These are phyloP conservation scores for Cladorrhinum sp. DNA, from an alignment of 2,329 filamentous ascomycete genomes.

Conservation along the genomic window DNA sequence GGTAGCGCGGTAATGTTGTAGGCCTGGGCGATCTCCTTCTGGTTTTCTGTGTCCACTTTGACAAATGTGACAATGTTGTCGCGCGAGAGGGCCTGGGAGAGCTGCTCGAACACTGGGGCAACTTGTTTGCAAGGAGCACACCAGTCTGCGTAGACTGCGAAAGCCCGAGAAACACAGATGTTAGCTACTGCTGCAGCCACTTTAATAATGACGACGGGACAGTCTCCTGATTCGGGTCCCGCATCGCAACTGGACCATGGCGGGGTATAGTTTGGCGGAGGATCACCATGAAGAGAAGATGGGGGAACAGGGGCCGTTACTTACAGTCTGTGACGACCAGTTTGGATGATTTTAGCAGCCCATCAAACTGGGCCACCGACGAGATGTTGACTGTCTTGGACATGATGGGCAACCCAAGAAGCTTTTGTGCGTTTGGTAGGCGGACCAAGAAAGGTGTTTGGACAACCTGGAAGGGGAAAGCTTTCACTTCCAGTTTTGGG, in stretches of 20 bases:
- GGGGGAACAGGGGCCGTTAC: too few species aligned
- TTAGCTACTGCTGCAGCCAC: not conserved
- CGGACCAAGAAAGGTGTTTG: not conserved
- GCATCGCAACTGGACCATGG: slow-evolving; percentile 12
- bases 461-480: not conserved
- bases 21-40: slow-evolving; percentile 68
- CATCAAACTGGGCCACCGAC: slow-evolving; percentile 62
- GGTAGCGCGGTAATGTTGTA: slow-evolving; percentile 77
- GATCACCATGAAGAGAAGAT: slow-evolving; percentile 22
- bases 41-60: slow-evolving; percentile 80
- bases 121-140: slow-evolving; percentile 82
- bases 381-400: slow-evolving; percentile 35
- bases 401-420: slow-evolving; percentile 22
- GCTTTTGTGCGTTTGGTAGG: not conserved
- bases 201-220: not conserved
- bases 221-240: not conserved
- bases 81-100: slow-evolving; percentile 68
- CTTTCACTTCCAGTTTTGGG: not conserved
- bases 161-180: not conserved
- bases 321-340: slow-evolving; percentile 88
- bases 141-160: slow-evolving; percentile 81
- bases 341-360: slow-evolving; percentile 66
- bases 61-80: slow-evolving; percentile 75
- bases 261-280: slow-evolving; percentile 17
- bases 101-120: slow-evolving; percentile 75